These are phyloP conservation scores for Pseudoturritis turrita DNA, from an alignment of 345 rosid species.

Conservation along the genomic window DNA sequence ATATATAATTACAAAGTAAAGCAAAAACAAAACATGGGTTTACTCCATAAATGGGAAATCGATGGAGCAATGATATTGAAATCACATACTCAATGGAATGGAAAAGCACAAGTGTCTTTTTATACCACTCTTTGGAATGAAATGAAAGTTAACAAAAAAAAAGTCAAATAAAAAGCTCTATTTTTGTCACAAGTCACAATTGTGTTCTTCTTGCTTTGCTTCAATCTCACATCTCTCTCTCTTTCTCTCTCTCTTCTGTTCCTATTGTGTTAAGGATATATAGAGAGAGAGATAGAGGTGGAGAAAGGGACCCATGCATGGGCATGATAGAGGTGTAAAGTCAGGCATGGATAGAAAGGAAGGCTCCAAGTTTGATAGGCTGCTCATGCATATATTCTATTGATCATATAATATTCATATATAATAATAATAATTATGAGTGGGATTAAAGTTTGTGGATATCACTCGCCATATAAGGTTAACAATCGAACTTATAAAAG, in stretches of 20 bases:
- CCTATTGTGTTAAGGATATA: background rate
- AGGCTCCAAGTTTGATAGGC: slow-evolving; percentile 34
- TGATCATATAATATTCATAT: slow-evolving; percentile 14
- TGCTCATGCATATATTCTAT: slow-evolving; percentile 28
- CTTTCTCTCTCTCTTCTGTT: background rate
- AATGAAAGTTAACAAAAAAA: slow-evolving; percentile 6
- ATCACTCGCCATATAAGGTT: slow-evolving; percentile 23
- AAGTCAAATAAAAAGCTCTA: slow-evolving; percentile 28
- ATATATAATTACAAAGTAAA: slow-evolving; percentile 1
- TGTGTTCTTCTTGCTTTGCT: slow-evolving; percentile 29
- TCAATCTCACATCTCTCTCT: slow-evolving; percentile 31
- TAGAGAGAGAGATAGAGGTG: slow-evolving; percentile 4
- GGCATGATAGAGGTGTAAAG: slow-evolving; percentile 38
- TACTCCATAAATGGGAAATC: slow-evolving; percentile 29
- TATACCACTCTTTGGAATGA: slow-evolving; percentile 17
- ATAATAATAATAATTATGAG: slow-evolving; percentile 22
- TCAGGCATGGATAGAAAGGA: slow-evolving; percentile 31
- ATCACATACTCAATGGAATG: slow-evolving; percentile 24
- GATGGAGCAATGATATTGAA: slow-evolving; percentile 25
- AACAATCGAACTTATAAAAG: slow-evolving; percentile 4
- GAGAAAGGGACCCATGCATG: slow-evolving; percentile 37
- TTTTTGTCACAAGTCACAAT: slow-evolving; percentile 18
- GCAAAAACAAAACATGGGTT: slow-evolving; percentile 21
- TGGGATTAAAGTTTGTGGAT: slow-evolving; percentile 30
- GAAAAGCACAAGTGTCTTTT: slow-evolving; percentile 19